Percentiles rank a stretch among this genome's conserved stretches.
phyloP scores from a whole-genome alignment of 495 filamentous ascomycete species.

The Penicillium verhagenii region DNA sequence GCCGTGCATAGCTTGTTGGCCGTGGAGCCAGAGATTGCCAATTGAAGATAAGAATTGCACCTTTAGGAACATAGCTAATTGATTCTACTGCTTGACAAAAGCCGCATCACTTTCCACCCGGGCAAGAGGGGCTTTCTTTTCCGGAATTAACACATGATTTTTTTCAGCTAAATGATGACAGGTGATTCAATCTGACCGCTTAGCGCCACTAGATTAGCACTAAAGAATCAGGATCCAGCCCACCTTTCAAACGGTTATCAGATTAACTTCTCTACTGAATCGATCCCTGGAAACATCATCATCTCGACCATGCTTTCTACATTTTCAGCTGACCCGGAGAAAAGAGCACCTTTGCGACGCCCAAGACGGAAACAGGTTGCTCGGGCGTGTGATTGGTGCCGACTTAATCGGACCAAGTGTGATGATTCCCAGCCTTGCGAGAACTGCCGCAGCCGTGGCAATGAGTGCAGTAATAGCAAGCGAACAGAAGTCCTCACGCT shows the following conservation, averaged over 20 bases:
- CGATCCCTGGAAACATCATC: no score
- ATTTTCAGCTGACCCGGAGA: constrained; percentile 5
- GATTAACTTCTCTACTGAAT: no score
- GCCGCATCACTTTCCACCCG: no score
- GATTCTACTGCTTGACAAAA: no score
- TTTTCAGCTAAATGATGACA: no score
- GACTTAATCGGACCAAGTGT: constrained; percentile 46
- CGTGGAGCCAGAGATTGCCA: constrained; percentile 5
- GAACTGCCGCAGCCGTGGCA: constrained; percentile 43
- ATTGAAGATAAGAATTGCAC: no score
- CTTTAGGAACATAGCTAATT: no score
- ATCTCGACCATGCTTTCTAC: constrained; percentile 7
- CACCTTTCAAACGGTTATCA: no score
- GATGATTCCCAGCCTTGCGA: constrained; percentile 43
- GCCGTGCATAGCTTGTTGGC: constrained; percentile 34
- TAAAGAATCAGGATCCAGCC: no score
- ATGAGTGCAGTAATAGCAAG: constrained; percentile 34
- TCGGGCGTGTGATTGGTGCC: constrained; percentile 51
- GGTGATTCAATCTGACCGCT: neutral
- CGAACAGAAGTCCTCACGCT: constrained; percentile 28
- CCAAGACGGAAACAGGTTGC: constrained; percentile 36
- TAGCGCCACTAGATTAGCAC: neutral
- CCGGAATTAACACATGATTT: no score
- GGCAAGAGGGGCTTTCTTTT: no score
- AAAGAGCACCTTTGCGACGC: neutral